Evolutionary conservation across 192 early-diverging fungal species (phyloP).

Genomic region (Neocallimastix lanati): DNA sequence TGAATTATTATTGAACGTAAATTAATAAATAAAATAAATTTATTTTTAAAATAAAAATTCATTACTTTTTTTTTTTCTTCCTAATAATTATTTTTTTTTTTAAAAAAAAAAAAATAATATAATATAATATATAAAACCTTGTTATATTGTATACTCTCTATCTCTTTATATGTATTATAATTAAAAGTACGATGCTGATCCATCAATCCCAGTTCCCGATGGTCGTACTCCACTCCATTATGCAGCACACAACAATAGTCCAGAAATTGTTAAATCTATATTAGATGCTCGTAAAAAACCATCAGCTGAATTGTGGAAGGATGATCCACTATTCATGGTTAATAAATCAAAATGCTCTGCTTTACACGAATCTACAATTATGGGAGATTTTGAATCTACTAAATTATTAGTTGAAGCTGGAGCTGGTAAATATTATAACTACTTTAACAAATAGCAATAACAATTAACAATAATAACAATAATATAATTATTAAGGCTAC

Average conservation of each 20-base stretch:
- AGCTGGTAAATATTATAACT: neutral
- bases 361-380: neutral
- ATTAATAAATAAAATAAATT: too few relatives aligned
- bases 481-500: too few relatives aligned
- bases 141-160: too few relatives aligned
- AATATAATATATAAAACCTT: too few relatives aligned
- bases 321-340: neutral
- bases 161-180: too few relatives aligned
- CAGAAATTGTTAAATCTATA: neutral
- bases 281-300: neutral
- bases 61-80: too few relatives aligned
- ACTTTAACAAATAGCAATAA: neutral
- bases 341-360: neutral
- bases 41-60: too few relatives aligned
- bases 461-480: too few relatives aligned
- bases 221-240: neutral
- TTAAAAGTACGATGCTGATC: neutral
- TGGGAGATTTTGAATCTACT: neutral
- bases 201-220: neutral
- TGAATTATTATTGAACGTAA: neutral
- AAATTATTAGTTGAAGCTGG: neutral
- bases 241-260: neutral
- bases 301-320: neutral
- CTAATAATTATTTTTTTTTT: too few relatives aligned
- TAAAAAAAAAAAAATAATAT: too few relatives aligned